These are phyloP conservation scores for Neofusicoccum laricinum DNA, from an alignment of 2,329 filamentous ascomycete species.

Conservation along the genomic window DNA sequence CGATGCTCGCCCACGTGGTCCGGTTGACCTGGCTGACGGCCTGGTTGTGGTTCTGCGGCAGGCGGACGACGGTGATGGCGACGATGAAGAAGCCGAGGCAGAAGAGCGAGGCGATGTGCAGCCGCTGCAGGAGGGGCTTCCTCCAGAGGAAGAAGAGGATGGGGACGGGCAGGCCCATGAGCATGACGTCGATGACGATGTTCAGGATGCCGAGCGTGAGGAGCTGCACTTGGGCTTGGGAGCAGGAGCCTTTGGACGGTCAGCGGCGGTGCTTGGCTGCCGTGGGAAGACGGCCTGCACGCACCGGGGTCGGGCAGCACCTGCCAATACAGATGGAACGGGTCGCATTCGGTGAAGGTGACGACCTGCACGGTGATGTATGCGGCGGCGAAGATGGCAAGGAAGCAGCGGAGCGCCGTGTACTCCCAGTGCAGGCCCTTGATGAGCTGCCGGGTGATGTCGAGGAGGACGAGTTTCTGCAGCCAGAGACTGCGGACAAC, in stretches of 20 bases:
- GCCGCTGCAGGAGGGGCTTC: neutral
- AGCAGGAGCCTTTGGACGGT: neutral
- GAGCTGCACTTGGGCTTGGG: neutral
- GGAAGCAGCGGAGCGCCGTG: neutral
- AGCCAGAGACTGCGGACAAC: neutral
- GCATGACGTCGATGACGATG: neutral
- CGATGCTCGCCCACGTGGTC: slow-evolving; percentile 7
- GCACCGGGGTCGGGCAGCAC: slow-evolving; percentile 1
- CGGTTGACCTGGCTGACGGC: slow-evolving; percentile 6
- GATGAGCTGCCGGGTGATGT: slow-evolving; percentile 1
- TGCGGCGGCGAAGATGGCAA: neutral
- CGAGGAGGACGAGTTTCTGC: neutral
- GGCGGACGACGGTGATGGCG: neutral
- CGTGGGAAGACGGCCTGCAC: neutral
- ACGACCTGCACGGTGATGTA: slow-evolving; percentile 3
- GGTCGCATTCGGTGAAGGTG: slow-evolving; percentile 3
- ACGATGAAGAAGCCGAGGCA: slow-evolving; percentile 6
- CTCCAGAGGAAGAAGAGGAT: neutral
- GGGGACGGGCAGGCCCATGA: slow-evolving; percentile 1
- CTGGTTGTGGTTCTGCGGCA: slow-evolving; percentile 10
- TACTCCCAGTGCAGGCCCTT: slow-evolving; percentile 9
- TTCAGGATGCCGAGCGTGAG: neutral
- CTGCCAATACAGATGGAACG: slow-evolving; percentile 9
- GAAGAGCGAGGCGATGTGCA: neutral
- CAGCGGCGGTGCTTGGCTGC: neutral